These are phyloP conservation scores for Torulaspora delbrueckii DNA, from an alignment of 805 yeast species.

Conservation along the genomic window DNA sequence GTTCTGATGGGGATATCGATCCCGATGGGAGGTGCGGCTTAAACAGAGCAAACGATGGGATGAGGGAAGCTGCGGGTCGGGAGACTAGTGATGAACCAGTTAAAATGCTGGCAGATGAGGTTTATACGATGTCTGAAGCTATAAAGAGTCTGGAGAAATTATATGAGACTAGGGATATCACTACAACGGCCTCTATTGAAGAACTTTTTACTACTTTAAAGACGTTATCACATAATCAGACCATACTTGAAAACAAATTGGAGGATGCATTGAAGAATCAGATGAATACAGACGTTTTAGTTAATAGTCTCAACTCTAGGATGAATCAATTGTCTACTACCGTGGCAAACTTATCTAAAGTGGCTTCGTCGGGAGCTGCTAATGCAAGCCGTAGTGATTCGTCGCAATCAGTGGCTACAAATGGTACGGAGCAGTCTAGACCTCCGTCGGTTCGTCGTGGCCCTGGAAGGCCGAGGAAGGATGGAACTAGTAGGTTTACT, in stretches of 20 bases:
- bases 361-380: neutral
- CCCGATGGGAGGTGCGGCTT: neutral
- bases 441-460: conserved; percentile 25
- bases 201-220: conserved; percentile 27
- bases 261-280: conserved; percentile 36
- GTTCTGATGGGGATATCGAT: neutral
- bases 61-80: neutral
- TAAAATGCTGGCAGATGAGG: conserved; percentile 8
- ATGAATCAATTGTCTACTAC: conserved; percentile 14
- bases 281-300: conserved; percentile 34
- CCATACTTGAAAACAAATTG: conserved; percentile 34
- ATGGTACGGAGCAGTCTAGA: conserved; percentile 8
- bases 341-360: conserved; percentile 6
- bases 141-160: conserved; percentile 18
- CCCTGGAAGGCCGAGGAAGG: conserved; percentile 35
- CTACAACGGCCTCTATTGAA: conserved; percentile 19
- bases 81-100: neutral
- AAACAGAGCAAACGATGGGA: neutral
- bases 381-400: neutral
- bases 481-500: conserved; percentile 9
- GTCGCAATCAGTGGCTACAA: neutral
- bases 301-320: conserved; percentile 28
- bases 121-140: conserved; percentile 12
- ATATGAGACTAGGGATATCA: conserved; percentile 17
- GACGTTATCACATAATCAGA: conserved; percentile 32